Conservation (phyloP, 202 grass and related monocot species). For the Dendrocalamus latiflorus region DNA sequence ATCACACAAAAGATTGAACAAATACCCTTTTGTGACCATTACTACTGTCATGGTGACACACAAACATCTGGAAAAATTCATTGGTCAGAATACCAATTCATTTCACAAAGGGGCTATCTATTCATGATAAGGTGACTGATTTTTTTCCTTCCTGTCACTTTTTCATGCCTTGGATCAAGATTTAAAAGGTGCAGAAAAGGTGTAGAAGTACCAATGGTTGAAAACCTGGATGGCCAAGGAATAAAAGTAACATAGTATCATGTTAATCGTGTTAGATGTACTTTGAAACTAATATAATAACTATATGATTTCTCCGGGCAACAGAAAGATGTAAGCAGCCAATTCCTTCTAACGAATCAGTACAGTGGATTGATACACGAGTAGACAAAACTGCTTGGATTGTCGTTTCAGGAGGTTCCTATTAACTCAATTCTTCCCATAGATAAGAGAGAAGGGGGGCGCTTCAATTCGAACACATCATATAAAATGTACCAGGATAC, state of each 20-base stretch:
- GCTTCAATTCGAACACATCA: too few relatives aligned
- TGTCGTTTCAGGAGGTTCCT: not conserved
- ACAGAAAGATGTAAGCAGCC: not conserved
- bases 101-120: too few relatives aligned
- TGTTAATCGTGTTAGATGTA: not conserved
- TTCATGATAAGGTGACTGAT: too few relatives aligned
- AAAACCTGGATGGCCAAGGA: not conserved
- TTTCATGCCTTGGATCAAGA: not conserved
- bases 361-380: not conserved
- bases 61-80: too few relatives aligned
- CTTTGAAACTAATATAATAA: not conserved
- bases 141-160: too few relatives aligned
- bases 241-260: not conserved
- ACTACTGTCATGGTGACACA: not conserved
- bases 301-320: not conserved
- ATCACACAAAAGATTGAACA: not conserved
- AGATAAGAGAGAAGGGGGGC: too few relatives aligned
- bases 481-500: too few relatives aligned
- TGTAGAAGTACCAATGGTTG: not conserved
- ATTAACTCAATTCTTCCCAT: not conserved
- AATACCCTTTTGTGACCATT: not conserved
- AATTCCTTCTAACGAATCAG: not conserved
- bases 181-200: not conserved
- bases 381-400: not conserved
- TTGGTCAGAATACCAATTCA: too few relatives aligned